Conservation (phyloP, 805 yeast species). For the Starmera caribaea region DNA sequence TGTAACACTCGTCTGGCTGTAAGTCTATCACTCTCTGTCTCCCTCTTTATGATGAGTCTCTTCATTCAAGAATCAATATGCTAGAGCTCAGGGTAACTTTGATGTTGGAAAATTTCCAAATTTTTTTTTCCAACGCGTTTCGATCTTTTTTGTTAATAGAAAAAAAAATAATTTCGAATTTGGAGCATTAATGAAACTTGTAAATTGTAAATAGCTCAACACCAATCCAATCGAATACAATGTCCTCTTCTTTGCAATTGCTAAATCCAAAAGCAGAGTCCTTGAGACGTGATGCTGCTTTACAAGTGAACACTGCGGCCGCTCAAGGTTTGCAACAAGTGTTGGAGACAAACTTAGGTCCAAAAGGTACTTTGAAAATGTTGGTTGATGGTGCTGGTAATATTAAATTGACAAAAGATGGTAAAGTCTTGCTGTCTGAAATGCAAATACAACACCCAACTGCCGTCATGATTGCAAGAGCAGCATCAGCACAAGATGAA, state of each 20-base stretch:
- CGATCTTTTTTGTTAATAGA: too few relatives aligned
- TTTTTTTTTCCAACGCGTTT: too few relatives aligned
- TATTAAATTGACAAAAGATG: constrained; percentile 93
- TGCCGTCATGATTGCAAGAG: constrained; percentile 88
- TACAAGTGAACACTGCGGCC: constrained; percentile 89
- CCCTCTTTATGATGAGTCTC: too few relatives aligned
- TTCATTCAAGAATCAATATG: too few relatives aligned
- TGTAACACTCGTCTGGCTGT: too few relatives aligned
- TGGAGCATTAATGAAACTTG: too few relatives aligned
- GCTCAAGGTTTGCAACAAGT: constrained; percentile 96
- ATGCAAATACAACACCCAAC: constrained; percentile 96
- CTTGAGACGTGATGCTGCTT: constrained; percentile 89
- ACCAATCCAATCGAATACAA: constrained; percentile 7
- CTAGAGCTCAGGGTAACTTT: too few relatives aligned
- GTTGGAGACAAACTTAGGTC: constrained; percentile 85
- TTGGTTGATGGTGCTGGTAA: constrained; percentile 95
- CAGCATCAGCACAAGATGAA: constrained; percentile 98
- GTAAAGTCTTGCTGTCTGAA: constrained; percentile 84
- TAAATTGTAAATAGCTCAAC: too few relatives aligned
- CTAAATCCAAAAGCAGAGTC: constrained; percentile 97
- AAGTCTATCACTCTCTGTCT: too few relatives aligned
- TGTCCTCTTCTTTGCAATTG: constrained; percentile 69
- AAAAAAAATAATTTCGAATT: too few relatives aligned
- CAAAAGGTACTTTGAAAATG: constrained; percentile 94
- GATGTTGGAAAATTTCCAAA: too few relatives aligned